Conservation (phyloP, 2,329 filamentous ascomycete species). For the Sclerotinia sclerotiorum region DNA sequence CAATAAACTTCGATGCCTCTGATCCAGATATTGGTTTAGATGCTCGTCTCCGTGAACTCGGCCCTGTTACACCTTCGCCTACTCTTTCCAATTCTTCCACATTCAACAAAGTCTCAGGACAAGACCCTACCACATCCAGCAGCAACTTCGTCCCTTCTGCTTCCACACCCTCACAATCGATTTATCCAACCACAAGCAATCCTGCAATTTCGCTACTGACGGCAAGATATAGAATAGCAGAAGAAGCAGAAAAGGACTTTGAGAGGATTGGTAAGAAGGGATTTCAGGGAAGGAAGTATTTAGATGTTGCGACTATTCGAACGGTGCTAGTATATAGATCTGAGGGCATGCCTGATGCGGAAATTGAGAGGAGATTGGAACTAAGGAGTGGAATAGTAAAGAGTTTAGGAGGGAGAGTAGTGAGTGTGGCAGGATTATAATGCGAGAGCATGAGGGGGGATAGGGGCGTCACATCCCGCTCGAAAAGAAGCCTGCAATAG, state of each 20-base stretch:
- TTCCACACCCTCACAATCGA: conserved; percentile 32
- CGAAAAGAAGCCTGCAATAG: not conserved
- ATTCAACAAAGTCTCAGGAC: conserved; percentile 26
- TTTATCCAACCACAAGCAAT: conserved; percentile 32
- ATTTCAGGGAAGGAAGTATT: conserved; percentile 45
- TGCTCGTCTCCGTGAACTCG: conserved; percentile 34
- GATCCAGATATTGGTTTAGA: conserved; percentile 31
- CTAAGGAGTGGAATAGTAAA: conserved; percentile 47
- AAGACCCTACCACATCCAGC: conserved; percentile 19
- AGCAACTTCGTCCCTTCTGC: conserved; percentile 31
- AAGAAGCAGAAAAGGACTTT: conserved; percentile 59
- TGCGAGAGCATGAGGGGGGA: not conserved
- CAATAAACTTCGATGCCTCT: conserved; percentile 24
- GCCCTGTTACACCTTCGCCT: conserved; percentile 37
- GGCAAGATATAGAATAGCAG: conserved; percentile 58
- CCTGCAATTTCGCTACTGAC: conserved; percentile 36
- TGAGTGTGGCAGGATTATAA: conserved; percentile 16
- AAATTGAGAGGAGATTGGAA: conserved; percentile 45
- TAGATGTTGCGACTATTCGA: conserved; percentile 52
- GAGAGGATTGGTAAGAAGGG: conserved; percentile 41
- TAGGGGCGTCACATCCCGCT: not conserved
- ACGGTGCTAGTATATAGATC: conserved; percentile 51
- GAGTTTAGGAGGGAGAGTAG: conserved; percentile 33
- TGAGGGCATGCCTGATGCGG: conserved; percentile 29
- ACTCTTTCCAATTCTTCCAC: conserved; percentile 37